Conservation (phyloP, 495 filamentous ascomycete species). For the Penicillium paxilli region DNA sequence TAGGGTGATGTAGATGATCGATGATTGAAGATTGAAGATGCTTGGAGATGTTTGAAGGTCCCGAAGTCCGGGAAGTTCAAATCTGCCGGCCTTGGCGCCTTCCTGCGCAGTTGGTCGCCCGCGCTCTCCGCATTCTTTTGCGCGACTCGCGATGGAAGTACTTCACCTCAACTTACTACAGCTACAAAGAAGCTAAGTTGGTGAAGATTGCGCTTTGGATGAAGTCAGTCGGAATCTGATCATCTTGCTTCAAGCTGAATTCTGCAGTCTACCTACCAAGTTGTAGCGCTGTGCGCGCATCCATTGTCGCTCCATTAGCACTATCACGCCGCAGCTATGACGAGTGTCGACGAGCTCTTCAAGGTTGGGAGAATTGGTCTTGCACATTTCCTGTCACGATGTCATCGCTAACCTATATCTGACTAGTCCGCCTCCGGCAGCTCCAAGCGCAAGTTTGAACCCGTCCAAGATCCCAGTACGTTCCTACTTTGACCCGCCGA, state of each 20-base stretch:
- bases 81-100: conserved; percentile 38
- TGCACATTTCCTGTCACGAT: not conserved
- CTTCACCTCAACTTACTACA: conserved; percentile 1
- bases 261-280: not conserved
- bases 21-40: conserved; percentile 1
- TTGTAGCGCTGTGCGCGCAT: not conserved
- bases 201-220: not conserved
- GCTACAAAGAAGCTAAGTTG: not conserved
- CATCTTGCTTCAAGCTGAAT: not conserved
- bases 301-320: not conserved
- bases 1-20: not conserved
- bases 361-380: conserved; percentile 53
- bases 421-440: conserved; percentile 44
- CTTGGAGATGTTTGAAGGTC: conserved; percentile 9
- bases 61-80: conserved; percentile 41
- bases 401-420: conserved; percentile 14
- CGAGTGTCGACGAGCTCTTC: conserved; percentile 81
- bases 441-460: conserved; percentile 78
- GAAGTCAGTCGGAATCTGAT: not conserved
- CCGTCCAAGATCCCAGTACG: conserved; percentile 69
- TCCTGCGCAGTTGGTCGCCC: conserved; percentile 39
- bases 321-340: conserved; percentile 52
- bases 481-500: conserved; percentile 8
- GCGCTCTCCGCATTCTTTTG: conserved; percentile 38
- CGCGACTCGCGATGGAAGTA: conserved; percentile 15